Evolutionary conservation across 306 rosid genomes (phyloP).

Genomic region (Prunus campanulata): DNA sequence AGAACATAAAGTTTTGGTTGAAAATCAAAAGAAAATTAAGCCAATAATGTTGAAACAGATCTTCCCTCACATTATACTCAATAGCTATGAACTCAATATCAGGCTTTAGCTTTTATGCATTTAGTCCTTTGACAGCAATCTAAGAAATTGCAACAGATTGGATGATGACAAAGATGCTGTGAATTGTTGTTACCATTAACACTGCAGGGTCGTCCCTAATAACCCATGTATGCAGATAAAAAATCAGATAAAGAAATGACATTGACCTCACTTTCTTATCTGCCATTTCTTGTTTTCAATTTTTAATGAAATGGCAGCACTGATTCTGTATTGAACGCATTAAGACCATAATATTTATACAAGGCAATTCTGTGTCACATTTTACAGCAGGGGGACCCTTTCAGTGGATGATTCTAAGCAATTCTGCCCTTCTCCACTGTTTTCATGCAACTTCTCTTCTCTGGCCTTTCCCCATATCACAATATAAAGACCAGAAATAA

Average conservation of each 20-base stretch:
- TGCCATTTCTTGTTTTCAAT: too few species aligned
- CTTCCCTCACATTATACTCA: conserved; percentile 30
- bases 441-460: too few species aligned
- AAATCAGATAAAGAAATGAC: background rate
- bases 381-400: too few species aligned
- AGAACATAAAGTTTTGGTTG: background rate
- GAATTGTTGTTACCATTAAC: conserved; percentile 28
- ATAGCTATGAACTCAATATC: conserved; percentile 29
- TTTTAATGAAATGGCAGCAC: too few species aligned
- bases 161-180: conserved; percentile 14
- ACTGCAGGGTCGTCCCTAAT: conserved; percentile 39
- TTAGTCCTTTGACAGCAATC: conserved; percentile 22
- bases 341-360: too few species aligned
- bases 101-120: conserved; percentile 23
- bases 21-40: background rate
- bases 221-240: conserved; percentile 30
- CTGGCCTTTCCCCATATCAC: too few species aligned
- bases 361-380: too few species aligned
- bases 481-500: too few species aligned
- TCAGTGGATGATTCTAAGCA: too few species aligned
- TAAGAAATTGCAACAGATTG: conserved; percentile 31
- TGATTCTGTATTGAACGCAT: too few species aligned
- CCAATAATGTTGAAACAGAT: background rate
- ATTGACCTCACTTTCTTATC: too few species aligned
- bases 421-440: too few species aligned